Conservation (phyloP, 129 eudicot species). For the Centella asiatica region DNA sequence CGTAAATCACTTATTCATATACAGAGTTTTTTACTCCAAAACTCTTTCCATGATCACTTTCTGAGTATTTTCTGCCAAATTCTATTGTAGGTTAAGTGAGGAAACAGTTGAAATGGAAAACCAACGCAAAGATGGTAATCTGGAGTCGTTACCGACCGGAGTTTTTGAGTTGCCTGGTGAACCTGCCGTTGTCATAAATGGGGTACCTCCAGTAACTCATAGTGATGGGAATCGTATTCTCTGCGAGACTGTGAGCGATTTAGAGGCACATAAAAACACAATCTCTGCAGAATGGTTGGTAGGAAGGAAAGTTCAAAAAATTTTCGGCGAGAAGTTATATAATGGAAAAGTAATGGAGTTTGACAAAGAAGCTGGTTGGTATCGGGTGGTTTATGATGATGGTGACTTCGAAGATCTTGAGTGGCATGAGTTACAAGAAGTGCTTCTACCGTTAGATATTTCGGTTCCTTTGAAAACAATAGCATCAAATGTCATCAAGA, state of each 20-base stretch:
- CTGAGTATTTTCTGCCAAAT: too few relatives aligned
- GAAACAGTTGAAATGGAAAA: constrained; percentile 21
- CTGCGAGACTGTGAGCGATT: constrained; percentile 15
- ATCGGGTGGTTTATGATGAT: constrained; percentile 67
- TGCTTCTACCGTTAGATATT: constrained; percentile 62
- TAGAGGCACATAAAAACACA: constrained; percentile 17
- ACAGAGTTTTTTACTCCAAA: too few relatives aligned
- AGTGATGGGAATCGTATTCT: constrained; percentile 16
- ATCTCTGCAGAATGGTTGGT: constrained; percentile 61
- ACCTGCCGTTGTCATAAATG: constrained; percentile 56
- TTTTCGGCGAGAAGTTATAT: constrained; percentile 33
- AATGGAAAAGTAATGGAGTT: constrained; percentile 50
- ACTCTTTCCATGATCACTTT: too few relatives aligned
- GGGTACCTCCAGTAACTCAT: constrained; percentile 45
- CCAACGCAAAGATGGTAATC: constrained; percentile 23
- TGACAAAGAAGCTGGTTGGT: constrained; percentile 75
- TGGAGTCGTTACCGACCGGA: constrained; percentile 27
- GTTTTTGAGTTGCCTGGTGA: constrained; percentile 62
- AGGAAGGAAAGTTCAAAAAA: constrained; percentile 69
- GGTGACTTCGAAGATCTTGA: constrained; percentile 89
- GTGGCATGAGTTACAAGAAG: constrained; percentile 62
- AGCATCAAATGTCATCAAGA: constrained; percentile 52
- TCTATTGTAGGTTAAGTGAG: constrained; percentile 2
- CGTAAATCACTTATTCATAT: too few relatives aligned
- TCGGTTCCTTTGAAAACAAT: constrained; percentile 60